Conservation (phyloP, 352 stramenopile species). For the Lagenidium giganteum region DNA sequence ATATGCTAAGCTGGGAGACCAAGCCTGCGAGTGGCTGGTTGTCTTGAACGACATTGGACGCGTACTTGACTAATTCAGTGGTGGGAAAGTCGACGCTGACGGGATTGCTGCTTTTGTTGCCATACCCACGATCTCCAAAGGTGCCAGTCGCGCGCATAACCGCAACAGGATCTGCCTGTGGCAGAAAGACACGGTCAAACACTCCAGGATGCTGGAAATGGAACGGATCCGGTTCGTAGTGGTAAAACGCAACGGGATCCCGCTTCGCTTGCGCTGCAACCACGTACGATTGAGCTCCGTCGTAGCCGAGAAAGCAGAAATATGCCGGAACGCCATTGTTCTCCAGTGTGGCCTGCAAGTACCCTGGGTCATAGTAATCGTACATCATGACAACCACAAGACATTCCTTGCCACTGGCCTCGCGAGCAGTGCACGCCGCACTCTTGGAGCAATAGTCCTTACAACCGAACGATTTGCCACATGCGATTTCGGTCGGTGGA, state of each 20-base stretch:
- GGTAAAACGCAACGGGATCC: conserved; percentile 31
- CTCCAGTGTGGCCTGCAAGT: conserved; percentile 22
- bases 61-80: conserved; percentile 25
- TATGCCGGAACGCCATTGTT: conserved; percentile 38
- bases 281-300: conserved; percentile 3
- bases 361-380: conserved; percentile 19
- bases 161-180: conserved; percentile 11
- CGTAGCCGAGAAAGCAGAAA: conserved; percentile 33
- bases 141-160: conserved; percentile 6
- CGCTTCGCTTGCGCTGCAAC: conserved; percentile 11
- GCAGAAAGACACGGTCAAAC: conserved; percentile 38
- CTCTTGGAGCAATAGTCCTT: conserved; percentile 28
- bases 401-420: conserved; percentile 24
- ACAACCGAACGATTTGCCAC: conserved; percentile 28
- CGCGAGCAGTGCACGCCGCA: conserved; percentile 23
- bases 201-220: conserved; percentile 18
- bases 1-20: conserved; percentile 20
- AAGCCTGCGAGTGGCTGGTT: conserved; percentile 12
- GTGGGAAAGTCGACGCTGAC: conserved; percentile 33
- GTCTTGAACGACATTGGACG: conserved; percentile 9
- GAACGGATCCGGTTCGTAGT: conserved; percentile 47
- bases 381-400: conserved; percentile 32
- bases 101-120: conserved; percentile 25
- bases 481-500: conserved; percentile 10
- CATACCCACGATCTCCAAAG: conserved; percentile 40